These are phyloP conservation scores for Persicaria maculosa DNA, from an alignment of 148 eudicot genomes.

Conservation along the genomic window DNA sequence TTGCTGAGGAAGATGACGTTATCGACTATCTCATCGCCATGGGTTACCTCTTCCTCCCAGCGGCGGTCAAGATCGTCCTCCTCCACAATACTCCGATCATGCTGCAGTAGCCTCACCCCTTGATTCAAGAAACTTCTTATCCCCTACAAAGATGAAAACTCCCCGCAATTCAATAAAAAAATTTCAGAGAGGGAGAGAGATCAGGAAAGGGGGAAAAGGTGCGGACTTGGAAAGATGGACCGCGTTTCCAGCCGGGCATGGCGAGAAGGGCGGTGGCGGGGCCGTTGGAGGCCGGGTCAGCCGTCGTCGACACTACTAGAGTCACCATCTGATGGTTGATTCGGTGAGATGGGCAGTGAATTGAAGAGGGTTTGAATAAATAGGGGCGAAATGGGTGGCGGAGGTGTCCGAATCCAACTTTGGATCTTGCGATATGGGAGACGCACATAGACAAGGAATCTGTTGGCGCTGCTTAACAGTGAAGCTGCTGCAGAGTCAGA, in stretches of 20 bases:
- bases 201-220: not conserved
- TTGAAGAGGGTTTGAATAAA: not conserved
- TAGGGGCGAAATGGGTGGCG: not conserved
- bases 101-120: constrained; percentile 52
- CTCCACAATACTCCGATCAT: constrained; percentile 42
- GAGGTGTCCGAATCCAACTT: not conserved
- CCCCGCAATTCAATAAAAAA: not conserved
- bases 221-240: constrained; percentile 46
- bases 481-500: no score
- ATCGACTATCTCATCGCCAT: constrained; percentile 50
- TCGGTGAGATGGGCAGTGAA: not conserved
- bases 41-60: constrained; percentile 49
- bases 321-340: constrained; percentile 38
- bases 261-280: constrained; percentile 57
- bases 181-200: not conserved
- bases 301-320: constrained; percentile 58
- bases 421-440: not conserved
- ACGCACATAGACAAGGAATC: no score
- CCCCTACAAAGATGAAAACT: constrained; percentile 22
- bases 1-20: constrained; percentile 56
- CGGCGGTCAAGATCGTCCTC: constrained; percentile 59
- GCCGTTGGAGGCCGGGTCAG: constrained; percentile 58
- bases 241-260: constrained; percentile 61
- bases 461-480: no score
- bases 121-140: constrained; percentile 42